Base-by-base conservation (phyloP, 2,329 filamentous ascomycete genomes). In the Pseudogymnoascus sp. region DNA sequence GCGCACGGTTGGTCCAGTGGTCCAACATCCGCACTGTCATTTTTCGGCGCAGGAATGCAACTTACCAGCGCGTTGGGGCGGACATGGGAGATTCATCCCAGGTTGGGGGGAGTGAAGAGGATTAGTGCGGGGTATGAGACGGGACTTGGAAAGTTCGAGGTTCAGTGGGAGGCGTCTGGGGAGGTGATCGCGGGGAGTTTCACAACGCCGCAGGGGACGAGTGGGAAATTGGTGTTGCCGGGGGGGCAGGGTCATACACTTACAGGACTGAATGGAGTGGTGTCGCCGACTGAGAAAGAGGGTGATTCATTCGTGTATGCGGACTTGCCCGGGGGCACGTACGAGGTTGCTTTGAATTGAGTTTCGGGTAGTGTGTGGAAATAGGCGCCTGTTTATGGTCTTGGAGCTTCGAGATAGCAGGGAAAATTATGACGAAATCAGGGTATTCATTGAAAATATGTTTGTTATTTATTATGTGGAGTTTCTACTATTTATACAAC, bases 71-170 rank as follows among this genome's bases (percentile, higher is more conserved):
- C 71, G 1, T 69, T 67, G 1, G 74, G 71, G 1, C 59, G 62
- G 42, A 67, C 64, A 37, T 74, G 72, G 72, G 62, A 53, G 17
- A 68, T 73, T 11, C 66, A 65, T 19, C 72, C 73, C 13, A 66
- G 67, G 37, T 62, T 73, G 63, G 75, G 70, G 23, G 71, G 72
- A 72, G 66, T 74, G 15, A 70, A 70, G 19, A 74, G 72, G 63
- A 73, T 70, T 1, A 70, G 71, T 65, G 75, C 75, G 23, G 76
- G 76, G 1, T 77, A 77, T 61, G 72, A 74, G 7, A 75, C 73
- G 1, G 68, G 67, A 15, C 62, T 73, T 2, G 75, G 75, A 1
- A 68, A 66, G 42, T 77, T 76, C 62, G 74, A 75, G 59, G 75
- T 75, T 13, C 65, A 64, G 42, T 56, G 29, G 42, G 66, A 66